A percentile compares a stretch with the other conserved stretches of the same genome.
These are phyloP conservation scores for Mastigamoeba balamuthi DNA, from an alignment of 78 protist genomes.

Conservation along the genomic window DNA sequence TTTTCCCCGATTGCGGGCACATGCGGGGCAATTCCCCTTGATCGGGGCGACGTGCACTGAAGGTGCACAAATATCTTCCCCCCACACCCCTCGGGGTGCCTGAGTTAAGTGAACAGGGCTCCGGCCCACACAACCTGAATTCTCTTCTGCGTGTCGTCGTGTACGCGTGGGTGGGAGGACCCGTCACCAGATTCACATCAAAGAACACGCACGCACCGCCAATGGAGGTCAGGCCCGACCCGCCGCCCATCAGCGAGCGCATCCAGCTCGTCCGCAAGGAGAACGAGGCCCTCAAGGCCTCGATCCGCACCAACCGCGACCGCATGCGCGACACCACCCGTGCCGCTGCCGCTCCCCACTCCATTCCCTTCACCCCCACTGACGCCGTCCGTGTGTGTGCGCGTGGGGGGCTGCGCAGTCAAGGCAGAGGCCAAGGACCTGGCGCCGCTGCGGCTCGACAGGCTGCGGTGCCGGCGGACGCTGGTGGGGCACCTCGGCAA, in stretches of 20 bases:
- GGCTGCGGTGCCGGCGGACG: constrained; percentile 48
- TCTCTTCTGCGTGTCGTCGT: no score
- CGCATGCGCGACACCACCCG: constrained; percentile 43
- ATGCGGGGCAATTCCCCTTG: no score
- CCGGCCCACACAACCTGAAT: no score
- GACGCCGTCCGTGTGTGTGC: not conserved
- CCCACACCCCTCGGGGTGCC: no score
- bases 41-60: no score
- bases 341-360: not conserved
- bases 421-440: constrained; percentile 44
- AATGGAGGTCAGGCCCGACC: no score
- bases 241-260: constrained; percentile 17
- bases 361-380: not conserved
- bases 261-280: constrained; percentile 52
- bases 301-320: constrained; percentile 43
- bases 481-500: constrained; percentile 90
- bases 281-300: constrained; percentile 40
- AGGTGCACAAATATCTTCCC: no score
- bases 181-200: no score
- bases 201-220: no score
- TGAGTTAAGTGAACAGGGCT: no score
- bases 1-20: no score
- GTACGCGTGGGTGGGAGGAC: no score
- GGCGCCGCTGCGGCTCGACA: constrained; percentile 39
- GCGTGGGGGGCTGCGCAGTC: constrained; percentile 1